phyloP scores from a whole-genome alignment of 2,329 filamentous ascomycete species.

The Cladosporium austrohemisphaericum region DNA sequence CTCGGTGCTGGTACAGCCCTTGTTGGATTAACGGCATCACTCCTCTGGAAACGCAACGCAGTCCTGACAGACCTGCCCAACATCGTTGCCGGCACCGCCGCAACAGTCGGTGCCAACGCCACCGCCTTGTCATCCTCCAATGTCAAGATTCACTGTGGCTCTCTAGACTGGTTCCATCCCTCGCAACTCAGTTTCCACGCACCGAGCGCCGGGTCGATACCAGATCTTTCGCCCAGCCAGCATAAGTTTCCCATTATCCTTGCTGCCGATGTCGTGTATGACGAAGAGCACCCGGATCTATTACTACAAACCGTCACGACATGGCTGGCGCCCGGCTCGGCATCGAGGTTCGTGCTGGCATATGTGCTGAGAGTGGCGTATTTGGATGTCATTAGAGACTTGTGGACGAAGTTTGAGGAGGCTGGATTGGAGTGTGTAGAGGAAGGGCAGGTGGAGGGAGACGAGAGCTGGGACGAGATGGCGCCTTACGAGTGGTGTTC shows the following conservation, averaged over 20 bases:
- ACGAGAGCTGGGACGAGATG: constrained; percentile 36
- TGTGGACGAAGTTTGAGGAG: constrained; percentile 39
- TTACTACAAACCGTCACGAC: constrained; percentile 34
- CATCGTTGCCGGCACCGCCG: constrained; percentile 31
- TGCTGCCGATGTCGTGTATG: constrained; percentile 43
- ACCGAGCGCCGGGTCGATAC: not conserved
- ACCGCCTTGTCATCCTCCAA: constrained; percentile 13
- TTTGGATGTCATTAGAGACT: constrained; percentile 41
- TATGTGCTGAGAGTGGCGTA: constrained; percentile 41
- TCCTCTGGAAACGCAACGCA: constrained; percentile 29
- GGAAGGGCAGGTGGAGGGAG: constrained; percentile 32
- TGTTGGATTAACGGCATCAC: constrained; percentile 35
- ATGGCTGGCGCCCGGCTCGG: constrained; percentile 33
- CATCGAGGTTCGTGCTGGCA: constrained; percentile 36
- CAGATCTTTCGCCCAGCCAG: not conserved
- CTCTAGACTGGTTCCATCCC: constrained; percentile 39
- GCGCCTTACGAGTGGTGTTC: constrained; percentile 37
- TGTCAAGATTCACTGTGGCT: constrained; percentile 25
- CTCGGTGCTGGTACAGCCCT: constrained; percentile 39
- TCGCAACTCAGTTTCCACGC: constrained; percentile 11
- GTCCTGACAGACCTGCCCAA: constrained; percentile 36
- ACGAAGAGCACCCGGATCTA: constrained; percentile 40
- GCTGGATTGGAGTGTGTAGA: constrained; percentile 35
- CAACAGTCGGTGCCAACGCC: constrained; percentile 35
- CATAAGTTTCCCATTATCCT: constrained; percentile 37